Conservation (phyloP, 148 eudicot genomes). For the Silene conica region DNA sequence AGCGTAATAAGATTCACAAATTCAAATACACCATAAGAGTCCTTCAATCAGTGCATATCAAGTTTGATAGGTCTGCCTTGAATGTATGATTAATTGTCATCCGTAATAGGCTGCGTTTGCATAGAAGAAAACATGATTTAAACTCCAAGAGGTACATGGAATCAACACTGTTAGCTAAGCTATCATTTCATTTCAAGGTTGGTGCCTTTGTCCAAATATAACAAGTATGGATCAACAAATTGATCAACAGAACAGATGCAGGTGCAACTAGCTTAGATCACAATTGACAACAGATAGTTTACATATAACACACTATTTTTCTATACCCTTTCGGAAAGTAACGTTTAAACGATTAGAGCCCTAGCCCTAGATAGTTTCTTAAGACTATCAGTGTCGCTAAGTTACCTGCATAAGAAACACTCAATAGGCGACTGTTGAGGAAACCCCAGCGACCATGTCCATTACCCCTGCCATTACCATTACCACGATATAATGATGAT, state of each 20-base stretch:
- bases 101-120: no score
- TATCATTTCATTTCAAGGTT: no score
- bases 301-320: not conserved
- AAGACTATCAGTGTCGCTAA: not conserved
- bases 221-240: not conserved
- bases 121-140: no score
- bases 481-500: not conserved
- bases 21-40: no score
- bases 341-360: not conserved
- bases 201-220: no score
- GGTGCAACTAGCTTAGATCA: not conserved
- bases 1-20: no score
- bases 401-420: constrained; percentile 4
- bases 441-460: not conserved
- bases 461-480: constrained; percentile 26
- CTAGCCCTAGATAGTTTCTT: not conserved
- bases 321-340: not conserved
- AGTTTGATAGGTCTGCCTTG: no score
- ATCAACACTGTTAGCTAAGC: no score
- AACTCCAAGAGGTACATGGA: no score
- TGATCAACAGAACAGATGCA: not conserved
- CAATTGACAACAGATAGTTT: not conserved
- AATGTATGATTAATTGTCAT: no score
- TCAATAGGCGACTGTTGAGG: not conserved
- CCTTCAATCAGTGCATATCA: no score